Evolutionary conservation across 106 monocot genomes (phyloP).

Genomic region (Hemerocallis citrina): DNA sequence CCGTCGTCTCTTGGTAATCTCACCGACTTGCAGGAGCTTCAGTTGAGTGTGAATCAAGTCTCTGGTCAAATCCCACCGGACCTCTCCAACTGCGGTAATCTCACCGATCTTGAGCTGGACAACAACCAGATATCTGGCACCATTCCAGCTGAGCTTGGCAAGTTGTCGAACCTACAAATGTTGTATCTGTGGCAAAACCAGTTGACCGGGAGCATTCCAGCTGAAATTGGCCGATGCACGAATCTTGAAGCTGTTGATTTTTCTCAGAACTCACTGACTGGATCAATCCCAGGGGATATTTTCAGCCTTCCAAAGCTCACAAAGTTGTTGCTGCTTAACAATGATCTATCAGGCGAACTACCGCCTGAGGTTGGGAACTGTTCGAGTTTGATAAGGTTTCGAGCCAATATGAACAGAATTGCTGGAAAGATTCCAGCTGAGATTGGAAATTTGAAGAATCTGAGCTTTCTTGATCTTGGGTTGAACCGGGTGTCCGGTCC

Average conservation of each 20-base stretch:
- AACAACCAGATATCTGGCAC: slow-evolving; percentile 75
- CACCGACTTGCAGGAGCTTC: slow-evolving; percentile 53
- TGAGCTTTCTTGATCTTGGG: slow-evolving; percentile 74
- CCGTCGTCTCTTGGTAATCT: slow-evolving; percentile 54
- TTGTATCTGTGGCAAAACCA: background rate
- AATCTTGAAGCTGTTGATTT: slow-evolving; percentile 21
- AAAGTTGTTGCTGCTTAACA: slow-evolving; percentile 35
- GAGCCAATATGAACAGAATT: slow-evolving; percentile 27
- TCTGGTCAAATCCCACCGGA: slow-evolving; percentile 60
- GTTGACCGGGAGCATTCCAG: slow-evolving; percentile 1
- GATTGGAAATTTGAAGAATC: slow-evolving; percentile 53
- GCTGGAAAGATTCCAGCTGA: slow-evolving; percentile 51
- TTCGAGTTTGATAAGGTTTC: background rate
- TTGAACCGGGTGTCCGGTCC: slow-evolving; percentile 43
- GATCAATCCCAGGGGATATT: slow-evolving; percentile 42
- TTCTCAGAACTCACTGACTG: slow-evolving; percentile 66
- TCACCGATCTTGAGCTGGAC: slow-evolving; percentile 7
- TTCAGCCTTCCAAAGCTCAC: slow-evolving; percentile 38
- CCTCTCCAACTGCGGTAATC: slow-evolving; percentile 41
- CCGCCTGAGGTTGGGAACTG: background rate
- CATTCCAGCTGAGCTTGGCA: slow-evolving; percentile 44
- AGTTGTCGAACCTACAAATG: background rate
- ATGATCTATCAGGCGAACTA: background rate
- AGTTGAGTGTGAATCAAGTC: slow-evolving; percentile 77
- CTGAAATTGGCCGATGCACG: slow-evolving; percentile 11